Evolutionary conservation across 2,329 filamentous ascomycete genomes (phyloP).

Genomic region (Akanthomyces muscarius): DNA sequence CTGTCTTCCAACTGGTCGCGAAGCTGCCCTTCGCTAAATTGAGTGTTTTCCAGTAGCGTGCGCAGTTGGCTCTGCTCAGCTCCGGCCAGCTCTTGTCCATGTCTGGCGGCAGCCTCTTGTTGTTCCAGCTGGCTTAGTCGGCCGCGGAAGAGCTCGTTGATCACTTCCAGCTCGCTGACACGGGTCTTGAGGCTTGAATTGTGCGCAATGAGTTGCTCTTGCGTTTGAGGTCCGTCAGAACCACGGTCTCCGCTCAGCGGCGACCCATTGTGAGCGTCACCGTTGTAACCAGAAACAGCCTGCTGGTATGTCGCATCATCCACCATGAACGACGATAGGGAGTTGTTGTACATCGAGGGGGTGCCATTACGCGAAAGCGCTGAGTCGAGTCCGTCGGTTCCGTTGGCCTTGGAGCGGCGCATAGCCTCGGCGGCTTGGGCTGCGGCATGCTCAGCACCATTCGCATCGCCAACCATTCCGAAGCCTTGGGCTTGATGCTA

Average conservation of each 20-base stretch:
- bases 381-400: conserved; percentile 71
- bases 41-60: conserved; percentile 48
- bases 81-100: conserved; percentile 53
- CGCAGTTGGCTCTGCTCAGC: conserved; percentile 55
- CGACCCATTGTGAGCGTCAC: conserved; percentile 48
- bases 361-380: conserved; percentile 77
- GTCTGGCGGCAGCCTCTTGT: conserved; percentile 64
- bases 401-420: conserved; percentile 68
- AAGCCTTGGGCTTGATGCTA: conserved; percentile 37
- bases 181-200: conserved; percentile 91
- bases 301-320: conserved; percentile 64
- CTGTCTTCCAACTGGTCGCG: conserved; percentile 69
- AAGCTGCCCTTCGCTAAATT: conserved; percentile 42
- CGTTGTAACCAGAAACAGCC: conserved; percentile 47
- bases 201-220: conserved; percentile 72
- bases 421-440: conserved; percentile 50
- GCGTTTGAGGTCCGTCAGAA: conserved; percentile 68
- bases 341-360: conserved; percentile 68
- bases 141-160: conserved; percentile 78
- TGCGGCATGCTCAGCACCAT: conserved; percentile 58
- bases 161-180: conserved; percentile 91
- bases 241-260: conserved; percentile 57
- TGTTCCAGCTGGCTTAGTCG: conserved; percentile 75
- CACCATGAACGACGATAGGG: conserved; percentile 76
- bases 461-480: conserved; percentile 41